Conservation (phyloP, 169 alveolate species). For the Plasmodium fragile region DNA sequence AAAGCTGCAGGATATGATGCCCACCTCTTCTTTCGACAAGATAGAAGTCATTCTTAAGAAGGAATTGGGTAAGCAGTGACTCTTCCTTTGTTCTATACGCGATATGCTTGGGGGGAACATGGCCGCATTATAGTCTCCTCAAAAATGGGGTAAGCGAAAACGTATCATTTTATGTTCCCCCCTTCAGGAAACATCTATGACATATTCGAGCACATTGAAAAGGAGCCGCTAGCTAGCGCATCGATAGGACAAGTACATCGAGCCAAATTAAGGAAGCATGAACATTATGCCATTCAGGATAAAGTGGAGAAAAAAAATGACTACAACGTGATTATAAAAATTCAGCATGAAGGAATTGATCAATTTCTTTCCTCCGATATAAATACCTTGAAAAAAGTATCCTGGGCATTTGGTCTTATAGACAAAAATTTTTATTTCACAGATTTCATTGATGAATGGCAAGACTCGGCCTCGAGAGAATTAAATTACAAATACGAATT, state of each 20-base stretch:
- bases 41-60: slow-evolving; percentile 84
- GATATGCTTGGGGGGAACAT: background rate
- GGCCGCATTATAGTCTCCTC: background rate
- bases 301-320: slow-evolving; percentile 60
- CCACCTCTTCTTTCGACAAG: slow-evolving; percentile 85
- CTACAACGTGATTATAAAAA: slow-evolving; percentile 84
- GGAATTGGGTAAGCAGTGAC: slow-evolving; percentile 85
- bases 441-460: slow-evolving; percentile 91
- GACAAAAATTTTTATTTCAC: slow-evolving; percentile 83
- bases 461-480: slow-evolving; percentile 88
- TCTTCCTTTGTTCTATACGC: background rate
- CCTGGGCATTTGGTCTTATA: slow-evolving; percentile 86
- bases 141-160: background rate
- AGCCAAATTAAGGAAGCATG: slow-evolving; percentile 79
- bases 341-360: slow-evolving; percentile 87
- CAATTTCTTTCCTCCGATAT: slow-evolving; percentile 86
- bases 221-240: slow-evolving; percentile 88
- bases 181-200: slow-evolving; percentile 42
- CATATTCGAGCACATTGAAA: slow-evolving; percentile 81
- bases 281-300: background rate
- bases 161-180: background rate
- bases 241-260: slow-evolving; percentile 91
- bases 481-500: slow-evolving; percentile 89
- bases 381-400: slow-evolving; percentile 81
- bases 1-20: slow-evolving; percentile 92